A percentile compares a stretch with the other conserved stretches of the same genome.
Evolutionary conservation across 2,329 filamentous ascomycete species (phyloP).

Genomic region (Ambrosiella cleistominuta): DNA sequence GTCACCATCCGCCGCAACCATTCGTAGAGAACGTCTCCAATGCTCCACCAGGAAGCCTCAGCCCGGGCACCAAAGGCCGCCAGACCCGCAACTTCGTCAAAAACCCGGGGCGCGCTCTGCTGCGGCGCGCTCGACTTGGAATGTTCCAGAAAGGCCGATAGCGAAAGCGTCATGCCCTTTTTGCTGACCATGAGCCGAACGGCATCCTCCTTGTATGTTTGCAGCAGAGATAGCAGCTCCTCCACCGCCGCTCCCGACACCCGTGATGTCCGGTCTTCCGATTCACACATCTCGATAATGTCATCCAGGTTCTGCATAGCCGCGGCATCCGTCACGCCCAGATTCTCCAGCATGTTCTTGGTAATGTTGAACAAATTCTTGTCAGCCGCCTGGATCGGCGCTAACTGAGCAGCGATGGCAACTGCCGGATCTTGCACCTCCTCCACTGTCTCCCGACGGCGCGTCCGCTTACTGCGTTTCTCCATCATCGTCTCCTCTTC

Average conservation of each 20-base stretch:
- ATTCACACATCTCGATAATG: conserved; percentile 33
- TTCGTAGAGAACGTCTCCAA: conserved; percentile 40
- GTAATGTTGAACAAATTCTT: conserved; percentile 37
- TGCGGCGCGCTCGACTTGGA: conserved; percentile 38
- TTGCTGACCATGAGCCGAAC: conserved; percentile 36
- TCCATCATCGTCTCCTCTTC: conserved; percentile 41
- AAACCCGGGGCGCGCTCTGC: conserved; percentile 27
- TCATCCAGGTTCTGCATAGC: conserved; percentile 30
- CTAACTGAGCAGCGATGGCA: conserved; percentile 35
- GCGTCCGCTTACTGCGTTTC: conserved; percentile 48
- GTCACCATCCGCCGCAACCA: conserved; percentile 35
- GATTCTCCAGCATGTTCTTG: conserved; percentile 35
- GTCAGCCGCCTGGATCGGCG: conserved; percentile 39
- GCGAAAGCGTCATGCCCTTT: conserved; percentile 33
- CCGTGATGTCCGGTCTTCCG: conserved; percentile 33
- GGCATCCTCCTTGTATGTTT: conserved; percentile 34
- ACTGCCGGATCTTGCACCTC: conserved; percentile 35
- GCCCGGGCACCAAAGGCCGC: conserved; percentile 32
- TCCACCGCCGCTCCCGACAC: conserved; percentile 28
- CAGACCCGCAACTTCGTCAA: conserved; percentile 36
- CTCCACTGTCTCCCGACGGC: conserved; percentile 41
- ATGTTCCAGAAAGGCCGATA: conserved; percentile 47
- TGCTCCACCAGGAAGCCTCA: conserved; percentile 33
- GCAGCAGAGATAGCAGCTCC: conserved; percentile 32
- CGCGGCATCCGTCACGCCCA: conserved; percentile 33